Base-by-base conservation (phyloP, 2,329 filamentous ascomycete species). In the Colletotrichum sp. region DNA sequence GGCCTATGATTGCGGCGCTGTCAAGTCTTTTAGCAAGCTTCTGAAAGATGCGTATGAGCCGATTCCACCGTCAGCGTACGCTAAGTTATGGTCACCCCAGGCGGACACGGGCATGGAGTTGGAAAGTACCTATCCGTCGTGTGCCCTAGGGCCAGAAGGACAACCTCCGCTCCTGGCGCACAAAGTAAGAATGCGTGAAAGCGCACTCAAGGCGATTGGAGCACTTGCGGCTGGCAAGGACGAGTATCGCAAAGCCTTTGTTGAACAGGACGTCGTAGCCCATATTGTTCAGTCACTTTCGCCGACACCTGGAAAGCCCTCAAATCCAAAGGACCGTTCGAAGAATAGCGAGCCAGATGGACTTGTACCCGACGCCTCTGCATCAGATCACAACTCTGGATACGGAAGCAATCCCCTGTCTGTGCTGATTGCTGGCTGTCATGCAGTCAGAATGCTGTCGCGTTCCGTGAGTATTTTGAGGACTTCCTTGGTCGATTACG, bases 401-500 rank as follows among this genome's bases (percentile, higher is more conserved):
- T 94, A 94, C 79, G 95, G 95, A 4, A 85, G 83, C 30, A 98
- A 99, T 80, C 93, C 96, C 2, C 89, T 92, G 9, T 87, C 91
- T 5, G 96, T 98, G 26, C 89, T 99, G 26, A 90, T 98, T 71
- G 96, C 96, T 24, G 96, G 95, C 2, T 98, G 96, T 82, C 93
- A 95, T 81, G 93, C 95, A 30, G 91, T 96, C 32, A 91, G 95
- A 77, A 95, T 96, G 82, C 88, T 99, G 64, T 95, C 95, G 4
- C 92, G 97, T 57, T 98, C 96, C 2, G 93, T 98, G 26, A 95
- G 92, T 82, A 93, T 96, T 59, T 86, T 99, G 21, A 89, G 97
- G 66, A 99, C 97, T 5, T 94, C 94, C 67, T 87, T 99, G 63
- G 95, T 98, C 74, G 97, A 99, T 84, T 92, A 95, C 76, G 94